Base-by-base conservation (phyloP, 2,329 filamentous ascomycete species). In the Epichloe festucae region DNA sequence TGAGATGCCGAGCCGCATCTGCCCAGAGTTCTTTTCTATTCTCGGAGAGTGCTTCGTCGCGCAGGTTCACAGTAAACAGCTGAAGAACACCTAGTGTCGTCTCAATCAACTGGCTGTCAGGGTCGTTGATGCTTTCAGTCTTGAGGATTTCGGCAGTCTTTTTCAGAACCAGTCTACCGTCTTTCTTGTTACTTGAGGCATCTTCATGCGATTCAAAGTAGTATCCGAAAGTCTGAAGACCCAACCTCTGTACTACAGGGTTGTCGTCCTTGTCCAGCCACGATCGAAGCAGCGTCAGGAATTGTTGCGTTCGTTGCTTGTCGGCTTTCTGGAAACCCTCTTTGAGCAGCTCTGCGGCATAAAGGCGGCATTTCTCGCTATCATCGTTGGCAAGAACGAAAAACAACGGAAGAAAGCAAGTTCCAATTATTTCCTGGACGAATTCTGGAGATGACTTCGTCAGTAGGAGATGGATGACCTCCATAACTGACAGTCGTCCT, bases 401-500 rank as follows among this genome's bases (percentile, higher is more conserved):
- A 48, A 96, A 81, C 5, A 98, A 69, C 0, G 90, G 89, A 21
- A 94, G 76, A 70, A 96, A 98, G 63, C 89, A 87, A 19, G 82
- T 85, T 1, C 81, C 80, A 0, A 88, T 77, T 36, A 95, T 79
- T 57, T 95, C 87, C 64, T 94, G 88, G 7, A 90, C 80, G 45
- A 90, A 81, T 27, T 89, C 85, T 40, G 89, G 80, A 0, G 85
- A 84, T 4, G 90, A 84, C 68, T 96, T 97, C 56, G 80, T 82
- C 21, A 97, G 73, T n/a, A 98, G 73, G 43, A 90, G 75, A 62
- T 95, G 85, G 45, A 96, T 76, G 3, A 91, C 82, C 68, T 98
- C 93, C 80, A 98, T 88, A 31, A 96, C 88, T 1, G 90, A 96
- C 54, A 95, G 76, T 39, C 94, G 80, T 31, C 93, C 93, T 54